Evolutionary conservation across 169 alveolate genomes (phyloP).

Genomic region (Cryptosporidium meleagridis): DNA sequence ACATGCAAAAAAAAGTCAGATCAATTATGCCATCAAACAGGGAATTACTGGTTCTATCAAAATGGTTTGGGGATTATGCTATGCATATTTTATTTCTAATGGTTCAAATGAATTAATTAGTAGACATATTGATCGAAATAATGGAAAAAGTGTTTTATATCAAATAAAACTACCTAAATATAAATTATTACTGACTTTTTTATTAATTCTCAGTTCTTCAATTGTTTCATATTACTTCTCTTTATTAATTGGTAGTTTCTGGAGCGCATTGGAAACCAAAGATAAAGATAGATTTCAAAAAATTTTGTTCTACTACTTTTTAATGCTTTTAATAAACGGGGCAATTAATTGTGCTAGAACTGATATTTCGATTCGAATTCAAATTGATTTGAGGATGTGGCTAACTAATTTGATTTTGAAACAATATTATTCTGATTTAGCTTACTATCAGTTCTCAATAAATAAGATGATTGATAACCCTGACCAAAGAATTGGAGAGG

Average conservation of each 20-base stretch:
- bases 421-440: conserved; percentile 39
- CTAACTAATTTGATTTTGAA: conserved; percentile 64
- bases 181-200: background rate
- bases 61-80: conserved; percentile 6
- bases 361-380: conserved; percentile 39
- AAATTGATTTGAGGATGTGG: conserved; percentile 73
- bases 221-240: conserved; percentile 38
- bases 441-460: conserved; percentile 48
- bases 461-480: conserved; percentile 70
- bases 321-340: conserved; percentile 17
- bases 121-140: background rate
- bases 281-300: conserved; percentile 21
- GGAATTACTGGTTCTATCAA: conserved; percentile 52
- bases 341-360: conserved; percentile 40
- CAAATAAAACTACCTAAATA: conserved; percentile 27
- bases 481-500: conserved; percentile 76
- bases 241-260: conserved; percentile 13
- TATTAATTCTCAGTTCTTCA: conserved; percentile 23
- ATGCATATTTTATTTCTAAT: conserved; percentile 23
- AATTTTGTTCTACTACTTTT: conserved; percentile 11
- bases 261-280: conserved; percentile 56
- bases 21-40: conserved; percentile 38
- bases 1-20: conserved; percentile 17
- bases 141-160: background rate
- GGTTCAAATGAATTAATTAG: conserved; percentile 12